phyloP scores from a whole-genome alignment of 2,329 filamentous ascomycete genomes.

The Neofusicoccum kwambonambiense region DNA sequence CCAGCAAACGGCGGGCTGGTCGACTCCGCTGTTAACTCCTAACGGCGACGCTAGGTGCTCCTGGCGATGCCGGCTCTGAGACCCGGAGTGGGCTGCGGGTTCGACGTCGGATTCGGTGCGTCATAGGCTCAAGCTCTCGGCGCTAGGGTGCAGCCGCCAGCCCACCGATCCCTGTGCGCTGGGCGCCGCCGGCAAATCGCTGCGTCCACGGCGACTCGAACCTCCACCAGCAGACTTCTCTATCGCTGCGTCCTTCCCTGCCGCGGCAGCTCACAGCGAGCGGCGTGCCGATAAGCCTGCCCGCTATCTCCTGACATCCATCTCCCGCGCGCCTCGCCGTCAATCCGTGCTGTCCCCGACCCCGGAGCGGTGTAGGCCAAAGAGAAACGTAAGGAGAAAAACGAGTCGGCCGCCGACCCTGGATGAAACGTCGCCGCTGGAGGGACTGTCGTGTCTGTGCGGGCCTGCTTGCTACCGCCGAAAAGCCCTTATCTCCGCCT shows the following conservation, averaged over 20 bases:
- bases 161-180: neutral
- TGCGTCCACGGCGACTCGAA: neutral
- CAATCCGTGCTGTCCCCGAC: neutral
- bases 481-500: neutral
- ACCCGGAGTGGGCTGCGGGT: neutral
- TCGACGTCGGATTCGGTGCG: neutral
- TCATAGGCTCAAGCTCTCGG: constrained; percentile 12
- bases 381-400: neutral
- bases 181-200: neutral
- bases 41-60: constrained; percentile 9
- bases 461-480: neutral
- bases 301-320: no score
- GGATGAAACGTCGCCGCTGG: neutral
- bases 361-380: neutral
- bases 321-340: no score
- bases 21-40: constrained; percentile 15
- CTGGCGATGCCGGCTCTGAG: neutral
- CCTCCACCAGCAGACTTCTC: neutral
- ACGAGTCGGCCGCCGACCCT: neutral
- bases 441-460: neutral
- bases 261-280: neutral
- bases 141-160: constrained; percentile 1
- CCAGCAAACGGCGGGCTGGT: neutral
- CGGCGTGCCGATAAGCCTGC: no score
- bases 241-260: neutral